Evolutionary conservation across 2,329 filamentous ascomycete genomes (phyloP), one percentile per base, ranked within the genome.

Genomic region (Colletotrichum sp.): DNA sequence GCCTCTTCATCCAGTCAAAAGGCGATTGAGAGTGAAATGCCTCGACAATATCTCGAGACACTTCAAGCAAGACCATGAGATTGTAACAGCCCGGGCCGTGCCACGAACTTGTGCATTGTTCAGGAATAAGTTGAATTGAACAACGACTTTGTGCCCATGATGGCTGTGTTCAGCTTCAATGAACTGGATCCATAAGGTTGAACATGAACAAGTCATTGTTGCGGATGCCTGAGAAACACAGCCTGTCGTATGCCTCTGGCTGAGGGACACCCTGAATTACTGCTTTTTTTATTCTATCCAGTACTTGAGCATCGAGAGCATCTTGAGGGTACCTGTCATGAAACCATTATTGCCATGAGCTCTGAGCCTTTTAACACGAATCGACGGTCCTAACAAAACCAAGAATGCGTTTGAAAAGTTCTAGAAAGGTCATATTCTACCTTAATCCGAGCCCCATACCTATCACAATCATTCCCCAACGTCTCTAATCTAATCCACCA

Each of bases 401-500:
- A 34, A 13, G 32, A 34, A 34, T 34, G 32, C 32, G 2, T 13
- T 13, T 34, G 6, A 6, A 13, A 34, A 34, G 32, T 34, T 44
- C 18, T 21, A 13, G 18, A 49, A 52, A 52, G 1, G n/a, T 21
- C 44, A 52, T 21, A 8, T 8, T 52, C 44, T 24, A 21, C n/a
- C 1, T 4, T 52, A 21, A 21, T 5, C 6, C 3, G n/a, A 52
- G n/a, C 10, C 12, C 4, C 10, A 21, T 8, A 2, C 8, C 44
- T 13, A 52, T 52, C n/a, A 13, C 5, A 1, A 52, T 24, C 4
- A 4, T 12, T 2, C 39, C 18, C 9, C 36, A 18, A 4, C 36
- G 36, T 39, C 36, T 39, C 1, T 4, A 2, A n/a, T 26, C 32
- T 78, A 87, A 75, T 86, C 85, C 26, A 82, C 80, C 39, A 84